Base-by-base conservation (phyloP, 1,284 basidiomycete genomes). In the Albatrellus sp. region DNA sequence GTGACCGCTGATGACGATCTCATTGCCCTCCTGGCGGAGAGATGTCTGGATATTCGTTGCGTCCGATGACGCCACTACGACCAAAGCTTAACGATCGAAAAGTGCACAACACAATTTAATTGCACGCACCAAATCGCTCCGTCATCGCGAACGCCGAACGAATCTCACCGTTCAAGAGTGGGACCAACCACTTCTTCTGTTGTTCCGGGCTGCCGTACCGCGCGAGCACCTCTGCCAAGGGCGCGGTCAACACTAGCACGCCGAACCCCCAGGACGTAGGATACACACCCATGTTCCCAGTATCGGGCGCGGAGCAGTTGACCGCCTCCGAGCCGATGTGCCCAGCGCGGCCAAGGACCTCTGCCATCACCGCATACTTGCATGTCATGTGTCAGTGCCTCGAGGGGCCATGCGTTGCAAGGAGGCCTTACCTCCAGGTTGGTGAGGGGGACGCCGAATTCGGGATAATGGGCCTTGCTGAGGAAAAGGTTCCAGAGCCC, bases 401-500 rank as follows among this genome's bases (percentile, higher is more conserved):
- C 5, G 14, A 17, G 17, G 8, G 9, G 19, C 10, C 20, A 24
- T 20, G 14, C 12, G 17, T 46, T 31, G 24, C 8, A 24, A 33
- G 14, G 24, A 24, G 16, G 20, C 43, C 71, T 38, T 51, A 90
- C 89, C 72, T 98, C 93, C 45, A 98, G 72, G 64, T 98, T 98
- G 24, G 81, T 84, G 52, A 98, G 68, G 12, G 86, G 82, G n/a
- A 90, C 82, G 43, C 94, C 93, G 56, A 78, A 72, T 52, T 85
- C 73, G 24, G 90, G 90, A 63, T 94, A 97, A 61, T 96, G 92
- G 40, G 78, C 73, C 65, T 90, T 92, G 72, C 87, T 91, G 50
- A 98, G 69, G 74, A 98, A 98, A 37, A 98, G 73, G 62, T 98
- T 98, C 94, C 94, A 98, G 39, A 98, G 73, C 1, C 94, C 94